Percentiles rank a stretch among this genome's conserved stretches.
phyloP scores from a whole-genome alignment of 306 rosid genomes.

The Dicorynia guianensis region DNA sequence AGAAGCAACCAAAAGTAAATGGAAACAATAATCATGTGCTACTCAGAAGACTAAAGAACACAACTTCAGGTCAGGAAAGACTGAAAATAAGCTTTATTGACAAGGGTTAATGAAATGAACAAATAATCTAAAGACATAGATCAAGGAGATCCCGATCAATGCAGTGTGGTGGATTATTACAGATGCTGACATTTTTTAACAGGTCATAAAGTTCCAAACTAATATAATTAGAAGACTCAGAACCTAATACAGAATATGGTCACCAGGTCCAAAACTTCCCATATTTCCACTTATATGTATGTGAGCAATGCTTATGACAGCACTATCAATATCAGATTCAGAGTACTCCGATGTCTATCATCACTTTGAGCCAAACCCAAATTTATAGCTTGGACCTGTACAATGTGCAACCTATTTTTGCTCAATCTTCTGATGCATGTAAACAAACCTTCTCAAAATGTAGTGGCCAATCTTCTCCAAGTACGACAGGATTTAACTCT shows the following conservation, averaged over 20 bases:
- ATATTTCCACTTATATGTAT: conserved; percentile 43
- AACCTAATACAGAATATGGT: conserved; percentile 56
- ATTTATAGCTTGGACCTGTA: conserved; percentile 35
- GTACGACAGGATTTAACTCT: conserved; percentile 65
- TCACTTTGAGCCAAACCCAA: conserved; percentile 35
- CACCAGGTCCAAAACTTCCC: conserved; percentile 48
- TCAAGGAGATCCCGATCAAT: conserved; percentile 45
- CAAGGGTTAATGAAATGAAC: conserved; percentile 33
- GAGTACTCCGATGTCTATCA: conserved; percentile 36
- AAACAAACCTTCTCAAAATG: conserved; percentile 60
- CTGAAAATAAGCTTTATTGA: conserved; percentile 40
- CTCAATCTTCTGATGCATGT: conserved; percentile 48
- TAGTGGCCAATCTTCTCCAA: conserved; percentile 70
- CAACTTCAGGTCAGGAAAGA: conserved; percentile 20
- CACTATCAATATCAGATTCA: conserved; percentile 38
- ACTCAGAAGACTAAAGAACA: conserved; percentile 20
- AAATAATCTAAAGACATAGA: conserved; percentile 34
- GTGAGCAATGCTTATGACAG: background rate
- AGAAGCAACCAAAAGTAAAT: background rate
- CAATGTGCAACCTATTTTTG: conserved; percentile 37
- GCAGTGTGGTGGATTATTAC: conserved; percentile 43
- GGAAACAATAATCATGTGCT: background rate
- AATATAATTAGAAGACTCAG: conserved; percentile 36
- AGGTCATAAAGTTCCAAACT: conserved; percentile 41
- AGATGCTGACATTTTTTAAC: conserved; percentile 39